Evolutionary conservation across 495 filamentous ascomycete species (phyloP).

Genomic region (Neurospora sp.): DNA sequence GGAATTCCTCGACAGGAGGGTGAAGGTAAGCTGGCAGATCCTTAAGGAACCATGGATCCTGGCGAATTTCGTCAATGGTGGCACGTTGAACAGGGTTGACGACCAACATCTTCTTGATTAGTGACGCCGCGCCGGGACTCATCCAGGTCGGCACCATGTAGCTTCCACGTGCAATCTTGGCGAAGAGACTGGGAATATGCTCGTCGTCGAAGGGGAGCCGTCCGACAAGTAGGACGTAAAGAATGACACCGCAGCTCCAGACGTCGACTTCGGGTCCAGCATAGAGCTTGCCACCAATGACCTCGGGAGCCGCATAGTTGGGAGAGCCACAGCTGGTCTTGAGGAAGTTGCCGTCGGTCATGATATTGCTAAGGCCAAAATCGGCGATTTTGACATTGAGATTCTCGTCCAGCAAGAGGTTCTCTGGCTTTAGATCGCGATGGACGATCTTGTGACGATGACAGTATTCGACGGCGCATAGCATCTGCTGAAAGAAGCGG

Average conservation of each 20-base stretch:
- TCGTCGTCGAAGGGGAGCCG: slow-evolving; percentile 95
- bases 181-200: slow-evolving; percentile 45
- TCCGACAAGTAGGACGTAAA: slow-evolving; percentile 90
- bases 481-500: slow-evolving; percentile 97
- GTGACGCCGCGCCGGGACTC: slow-evolving; percentile 66
- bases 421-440: slow-evolving; percentile 95
- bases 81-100: slow-evolving; percentile 91
- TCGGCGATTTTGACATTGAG: slow-evolving; percentile 99
- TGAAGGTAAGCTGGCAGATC: slow-evolving; percentile 77
- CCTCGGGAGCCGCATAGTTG: slow-evolving; percentile 95
- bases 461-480: slow-evolving; percentile 98
- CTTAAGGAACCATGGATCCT: slow-evolving; percentile 90
- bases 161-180: slow-evolving; percentile 49
- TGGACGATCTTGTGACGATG: slow-evolving; percentile 98
- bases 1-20: slow-evolving; percentile 84
- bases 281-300: slow-evolving; percentile 95
- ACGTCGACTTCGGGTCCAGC: slow-evolving; percentile 97
- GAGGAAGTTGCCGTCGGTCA: slow-evolving; percentile 98
- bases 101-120: slow-evolving; percentile 90
- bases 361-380: slow-evolving; percentile 97
- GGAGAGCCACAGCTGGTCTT: slow-evolving; percentile 97
- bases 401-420: slow-evolving; percentile 82
- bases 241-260: slow-evolving; percentile 97
- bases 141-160: slow-evolving; percentile 86
- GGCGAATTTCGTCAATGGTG: slow-evolving; percentile 84